Percentiles rank a stretch among this genome's conserved stretches.
Conservation (phyloP, 2,329 filamentous ascomycete genomes). For the Phaeomoniella chlamydospora region DNA sequence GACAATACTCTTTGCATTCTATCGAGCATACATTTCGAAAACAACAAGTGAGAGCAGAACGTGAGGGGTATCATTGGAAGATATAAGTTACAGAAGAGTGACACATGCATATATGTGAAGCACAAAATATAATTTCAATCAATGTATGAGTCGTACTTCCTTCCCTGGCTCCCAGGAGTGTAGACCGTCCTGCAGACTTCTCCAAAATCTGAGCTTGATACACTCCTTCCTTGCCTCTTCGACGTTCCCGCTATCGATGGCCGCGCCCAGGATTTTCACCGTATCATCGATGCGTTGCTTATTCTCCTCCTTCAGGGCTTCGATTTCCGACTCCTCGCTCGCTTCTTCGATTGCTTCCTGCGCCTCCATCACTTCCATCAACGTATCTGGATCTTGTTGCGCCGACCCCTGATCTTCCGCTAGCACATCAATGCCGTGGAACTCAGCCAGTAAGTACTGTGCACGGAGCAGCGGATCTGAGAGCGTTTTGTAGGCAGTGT, state of each 20-base stretch:
- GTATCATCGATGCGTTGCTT: slow-evolving; percentile 49
- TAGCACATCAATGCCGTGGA: slow-evolving; percentile 55
- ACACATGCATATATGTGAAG: slow-evolving; percentile 1
- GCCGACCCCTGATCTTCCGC: slow-evolving; percentile 63
- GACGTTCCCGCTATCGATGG: slow-evolving; percentile 54
- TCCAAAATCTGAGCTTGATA: slow-evolving; percentile 75
- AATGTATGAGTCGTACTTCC: slow-evolving; percentile 42
- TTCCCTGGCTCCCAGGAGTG: slow-evolving; percentile 73
- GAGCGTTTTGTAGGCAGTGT: slow-evolving; percentile 82
- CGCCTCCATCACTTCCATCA: slow-evolving; percentile 79
- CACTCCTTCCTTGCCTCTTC: slow-evolving; percentile 55
- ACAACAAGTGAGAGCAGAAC: no score
- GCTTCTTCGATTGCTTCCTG: slow-evolving; percentile 57
- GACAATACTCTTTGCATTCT: no score
- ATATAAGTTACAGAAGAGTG: neutral
- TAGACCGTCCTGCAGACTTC: slow-evolving; percentile 69
- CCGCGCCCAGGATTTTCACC: slow-evolving; percentile 45
- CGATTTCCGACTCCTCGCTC: slow-evolving; percentile 41
- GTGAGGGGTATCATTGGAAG: neutral
- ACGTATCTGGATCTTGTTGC: slow-evolving; percentile 52
- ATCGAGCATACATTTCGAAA: no score
- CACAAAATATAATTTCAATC: slow-evolving; percentile 9
- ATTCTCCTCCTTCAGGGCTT: slow-evolving; percentile 53
- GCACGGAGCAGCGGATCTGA: slow-evolving; percentile 63
- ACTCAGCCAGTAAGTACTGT: slow-evolving; percentile 64